A percentile compares a stretch with the other conserved stretches of the same genome.
phyloP scores from a whole-genome alignment of 768 basidiomycete genomes.

The Hemileccinum impolitum region DNA sequence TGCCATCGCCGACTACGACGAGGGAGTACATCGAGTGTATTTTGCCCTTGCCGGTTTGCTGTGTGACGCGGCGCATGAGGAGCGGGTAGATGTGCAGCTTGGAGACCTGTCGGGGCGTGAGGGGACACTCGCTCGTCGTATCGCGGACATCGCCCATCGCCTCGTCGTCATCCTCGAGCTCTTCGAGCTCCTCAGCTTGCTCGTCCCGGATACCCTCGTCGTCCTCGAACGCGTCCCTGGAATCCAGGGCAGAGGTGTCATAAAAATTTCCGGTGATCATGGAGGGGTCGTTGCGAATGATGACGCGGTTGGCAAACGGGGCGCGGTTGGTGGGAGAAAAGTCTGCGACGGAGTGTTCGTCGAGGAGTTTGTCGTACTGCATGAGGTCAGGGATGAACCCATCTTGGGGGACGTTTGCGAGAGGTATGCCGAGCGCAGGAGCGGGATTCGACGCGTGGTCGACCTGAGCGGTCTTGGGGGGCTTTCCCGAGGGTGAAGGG shows the following conservation, averaged over 20 bases:
- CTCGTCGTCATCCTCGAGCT: slow-evolving; percentile 16
- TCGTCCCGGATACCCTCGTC: slow-evolving; percentile 13
- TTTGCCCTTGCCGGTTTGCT: slow-evolving; percentile 95
- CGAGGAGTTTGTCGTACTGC: slow-evolving; percentile 57
- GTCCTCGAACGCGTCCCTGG: slow-evolving; percentile 4
- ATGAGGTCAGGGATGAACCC: slow-evolving; percentile 56
- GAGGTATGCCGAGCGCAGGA: slow-evolving; percentile 11
- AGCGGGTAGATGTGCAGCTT: slow-evolving; percentile 40
- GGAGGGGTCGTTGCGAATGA: slow-evolving; percentile 69
- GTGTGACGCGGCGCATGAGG: slow-evolving; percentile 58
- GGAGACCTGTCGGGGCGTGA: slow-evolving; percentile 22
- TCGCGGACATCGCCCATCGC: slow-evolving; percentile 11
- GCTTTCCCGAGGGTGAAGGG: slow-evolving; percentile 4
- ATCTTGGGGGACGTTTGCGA: slow-evolving; percentile 23
- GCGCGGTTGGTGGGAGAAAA: slow-evolving; percentile 50
- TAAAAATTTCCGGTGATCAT: slow-evolving; percentile 47
- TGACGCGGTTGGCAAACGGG: slow-evolving; percentile 59
- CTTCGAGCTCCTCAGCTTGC: slow-evolving; percentile 10
- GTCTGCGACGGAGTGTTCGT: slow-evolving; percentile 52
- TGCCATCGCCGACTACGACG: slow-evolving; percentile 77
- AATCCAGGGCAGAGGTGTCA: slow-evolving; percentile 11
- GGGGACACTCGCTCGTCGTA: slow-evolving; percentile 16
- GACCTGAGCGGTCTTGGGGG: neutral
- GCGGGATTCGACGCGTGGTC: slow-evolving; percentile 4
- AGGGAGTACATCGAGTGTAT: slow-evolving; percentile 59